Base-by-base conservation (phyloP, 2,329 filamentous ascomycete species). In the Diatrype stigma region DNA sequence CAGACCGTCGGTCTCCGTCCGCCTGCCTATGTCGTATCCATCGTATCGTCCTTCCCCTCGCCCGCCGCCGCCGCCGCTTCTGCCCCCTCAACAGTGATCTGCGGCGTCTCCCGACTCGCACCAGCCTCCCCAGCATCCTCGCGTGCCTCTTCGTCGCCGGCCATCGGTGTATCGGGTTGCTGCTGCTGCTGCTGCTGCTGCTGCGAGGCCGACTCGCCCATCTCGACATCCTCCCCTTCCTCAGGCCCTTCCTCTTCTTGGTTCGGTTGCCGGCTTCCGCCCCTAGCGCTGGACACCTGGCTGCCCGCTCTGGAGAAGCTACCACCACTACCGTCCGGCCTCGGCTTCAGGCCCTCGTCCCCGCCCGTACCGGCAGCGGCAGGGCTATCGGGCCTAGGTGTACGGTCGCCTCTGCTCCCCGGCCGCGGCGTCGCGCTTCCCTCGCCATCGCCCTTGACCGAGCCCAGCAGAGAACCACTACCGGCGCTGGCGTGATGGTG, bases 1-100 rank as follows among this genome's bases (percentile, higher is more conserved):
- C 10, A 10, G 10, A 30, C 26, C 26, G 26, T 30, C 46, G 22
- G 11, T 19, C 19, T 6, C 46, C 26, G 11, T 19, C 19, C 10
- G 37, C 2, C 19, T 17, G 52, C 66, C 70, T 46, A 71, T 12
- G 70, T 77, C 59, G 73, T 89, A 72, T 90, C 87, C 87, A 90
- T 90, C 61, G 74, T 80, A 57, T 87, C 84, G 7, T 70, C 75
- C 28, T 63, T 65, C 35, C 65, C 71, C 42, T 73, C 71, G 35
- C 65, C 71, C 40, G 73, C 71, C 23, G 77, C 73, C 21, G 73
- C 71, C 23, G 77, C 73, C 21, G 73, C 26, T 10, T 30, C 26
- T 30, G 26, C 26, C 26, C 6, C 71, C 52, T 82, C 76, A 46
- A 83, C 70, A 19, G 70, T 73, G 47, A 80, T 77, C 55, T 67